A percentile compares a stretch with the other conserved stretches of the same genome.
Evolutionary conservation across 2,329 filamentous ascomycete species (phyloP).

Genomic region (Paecilomyces sp.): DNA sequence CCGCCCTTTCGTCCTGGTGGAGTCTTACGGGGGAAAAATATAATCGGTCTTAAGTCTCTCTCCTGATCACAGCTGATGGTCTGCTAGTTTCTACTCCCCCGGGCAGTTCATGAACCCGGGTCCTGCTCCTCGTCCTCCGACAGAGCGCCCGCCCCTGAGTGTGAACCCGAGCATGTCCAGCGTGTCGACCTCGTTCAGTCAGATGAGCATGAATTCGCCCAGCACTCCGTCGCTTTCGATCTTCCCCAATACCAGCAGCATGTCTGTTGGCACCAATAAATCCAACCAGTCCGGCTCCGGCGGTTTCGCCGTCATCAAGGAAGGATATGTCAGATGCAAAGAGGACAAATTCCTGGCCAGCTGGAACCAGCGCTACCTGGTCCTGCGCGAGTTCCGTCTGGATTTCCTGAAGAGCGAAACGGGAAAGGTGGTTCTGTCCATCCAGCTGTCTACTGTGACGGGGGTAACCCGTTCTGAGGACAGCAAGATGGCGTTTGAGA

Average conservation of each 20-base stretch:
- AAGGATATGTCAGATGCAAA: conserved; percentile 54
- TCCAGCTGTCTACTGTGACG: conserved; percentile 79
- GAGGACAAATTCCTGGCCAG: conserved; percentile 72
- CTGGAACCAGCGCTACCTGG: conserved; percentile 89
- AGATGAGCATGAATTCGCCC: conserved; percentile 63
- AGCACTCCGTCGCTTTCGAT: conserved; percentile 56
- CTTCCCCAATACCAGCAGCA: conserved; percentile 64
- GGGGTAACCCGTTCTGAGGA: conserved; percentile 88
- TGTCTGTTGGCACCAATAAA: conserved; percentile 57
- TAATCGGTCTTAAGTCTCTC: neutral
- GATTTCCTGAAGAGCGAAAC: conserved; percentile 92
- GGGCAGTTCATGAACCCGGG: conserved; percentile 92
- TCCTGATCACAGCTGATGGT: conserved; percentile 2
- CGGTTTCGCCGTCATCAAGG: conserved; percentile 68
- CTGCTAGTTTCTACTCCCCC: conserved; percentile 50
- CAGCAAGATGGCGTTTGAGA: conserved; percentile 87
- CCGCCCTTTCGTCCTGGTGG: neutral
- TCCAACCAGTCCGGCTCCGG: conserved; percentile 57
- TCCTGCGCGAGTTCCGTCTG: conserved; percentile 84
- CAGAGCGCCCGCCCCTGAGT: conserved; percentile 74
- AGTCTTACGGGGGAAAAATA: neutral
- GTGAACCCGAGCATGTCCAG: conserved; percentile 63
- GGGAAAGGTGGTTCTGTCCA: conserved; percentile 77
- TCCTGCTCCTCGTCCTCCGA: conserved; percentile 83
- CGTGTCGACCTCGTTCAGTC: conserved; percentile 59